phyloP scores from a whole-genome alignment of 257 asterid species.

The Anisodus tanguticus region DNA sequence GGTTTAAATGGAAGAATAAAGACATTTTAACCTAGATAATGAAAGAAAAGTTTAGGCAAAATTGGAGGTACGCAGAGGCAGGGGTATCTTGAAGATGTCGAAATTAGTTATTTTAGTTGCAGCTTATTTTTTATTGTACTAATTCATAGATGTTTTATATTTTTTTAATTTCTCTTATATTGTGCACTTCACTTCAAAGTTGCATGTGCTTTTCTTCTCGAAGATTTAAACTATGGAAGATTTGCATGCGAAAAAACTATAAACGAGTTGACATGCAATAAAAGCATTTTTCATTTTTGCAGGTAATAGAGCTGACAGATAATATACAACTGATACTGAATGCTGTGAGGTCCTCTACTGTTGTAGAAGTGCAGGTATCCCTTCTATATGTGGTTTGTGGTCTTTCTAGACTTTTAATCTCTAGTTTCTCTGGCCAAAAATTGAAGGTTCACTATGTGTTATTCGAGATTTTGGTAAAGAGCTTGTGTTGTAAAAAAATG shows the following conservation, averaged over 20 bases:
- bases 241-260: too few relatives aligned
- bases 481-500: conserved; percentile 6
- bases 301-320: conserved; percentile 68
- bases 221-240: too few relatives aligned
- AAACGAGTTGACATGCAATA: too few relatives aligned
- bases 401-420: background rate
- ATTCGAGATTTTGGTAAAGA: background rate
- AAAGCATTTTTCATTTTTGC: conserved; percentile 6
- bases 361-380: conserved; percentile 76
- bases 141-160: background rate
- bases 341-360: conserved; percentile 56
- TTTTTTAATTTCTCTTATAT: background rate
- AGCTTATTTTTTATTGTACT: background rate
- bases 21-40: background rate
- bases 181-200: background rate
- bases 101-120: too few relatives aligned
- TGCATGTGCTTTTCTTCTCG: background rate
- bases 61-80: background rate
- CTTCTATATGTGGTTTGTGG: background rate
- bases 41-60: background rate
- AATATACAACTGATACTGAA: conserved; percentile 63
- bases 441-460: background rate
- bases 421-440: background rate
- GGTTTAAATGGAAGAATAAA: background rate
- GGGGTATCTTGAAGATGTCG: background rate